phyloP scores from a whole-genome alignment of 768 basidiomycete genomes.

The Lentinula detonsa region DNA sequence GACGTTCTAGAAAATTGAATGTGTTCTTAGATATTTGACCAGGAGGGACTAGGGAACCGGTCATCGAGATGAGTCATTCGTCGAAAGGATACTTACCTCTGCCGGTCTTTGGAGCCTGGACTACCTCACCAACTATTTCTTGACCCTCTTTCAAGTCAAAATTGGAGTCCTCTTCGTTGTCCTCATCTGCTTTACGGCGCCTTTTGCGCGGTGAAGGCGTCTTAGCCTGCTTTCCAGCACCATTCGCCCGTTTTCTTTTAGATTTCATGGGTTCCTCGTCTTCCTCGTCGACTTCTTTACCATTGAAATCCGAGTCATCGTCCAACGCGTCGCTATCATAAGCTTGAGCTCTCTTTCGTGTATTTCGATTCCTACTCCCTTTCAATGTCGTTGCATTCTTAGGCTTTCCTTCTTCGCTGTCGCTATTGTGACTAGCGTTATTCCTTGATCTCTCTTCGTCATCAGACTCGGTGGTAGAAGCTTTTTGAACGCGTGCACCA shows the following conservation, averaged over 20 bases:
- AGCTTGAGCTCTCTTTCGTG: background rate
- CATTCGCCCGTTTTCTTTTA: conserved; percentile 17
- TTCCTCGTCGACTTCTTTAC: background rate
- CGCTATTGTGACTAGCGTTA: background rate
- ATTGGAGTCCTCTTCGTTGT: conserved; percentile 32
- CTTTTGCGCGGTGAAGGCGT: conserved; percentile 18
- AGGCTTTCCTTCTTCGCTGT: background rate
- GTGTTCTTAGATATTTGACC: conserved; percentile 86
- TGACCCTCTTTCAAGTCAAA: conserved; percentile 55
- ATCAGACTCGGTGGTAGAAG: background rate
- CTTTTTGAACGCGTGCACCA: background rate
- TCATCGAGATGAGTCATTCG: background rate
- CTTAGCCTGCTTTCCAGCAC: conserved; percentile 12
- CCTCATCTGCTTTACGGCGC: conserved; percentile 24
- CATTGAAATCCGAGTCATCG: conserved; percentile 16
- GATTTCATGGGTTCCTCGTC: conserved; percentile 15
- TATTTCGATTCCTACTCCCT: background rate
- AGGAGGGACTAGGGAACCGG: conserved; percentile 54
- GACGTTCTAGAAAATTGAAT: conserved; percentile 64
- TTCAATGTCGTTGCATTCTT: background rate
- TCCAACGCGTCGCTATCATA: conserved; percentile 44
- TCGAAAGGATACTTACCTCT: conserved; percentile 41
- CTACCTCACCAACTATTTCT: conserved; percentile 67
- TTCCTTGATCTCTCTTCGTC: background rate
- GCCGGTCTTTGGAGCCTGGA: conserved; percentile 81